phyloP scores from a whole-genome alignment of 257 asterid genomes.

The Solanum chmielewskii region DNA sequence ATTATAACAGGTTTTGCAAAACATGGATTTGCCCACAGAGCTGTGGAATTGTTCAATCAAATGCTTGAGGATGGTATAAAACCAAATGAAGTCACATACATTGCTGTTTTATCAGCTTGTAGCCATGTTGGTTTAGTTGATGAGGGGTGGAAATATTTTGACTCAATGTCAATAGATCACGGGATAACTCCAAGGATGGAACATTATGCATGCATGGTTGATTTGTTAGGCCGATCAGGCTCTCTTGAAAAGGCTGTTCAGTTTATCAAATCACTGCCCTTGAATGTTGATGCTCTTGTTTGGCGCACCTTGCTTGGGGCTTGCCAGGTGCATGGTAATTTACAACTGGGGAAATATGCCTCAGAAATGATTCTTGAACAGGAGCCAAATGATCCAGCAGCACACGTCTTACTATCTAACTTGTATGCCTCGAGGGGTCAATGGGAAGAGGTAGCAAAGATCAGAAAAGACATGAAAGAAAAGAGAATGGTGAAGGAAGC shows the following conservation, averaged over 20 bases:
- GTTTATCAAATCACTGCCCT: slow-evolving; percentile 61
- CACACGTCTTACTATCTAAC: slow-evolving; percentile 65
- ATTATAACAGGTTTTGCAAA: slow-evolving; percentile 85
- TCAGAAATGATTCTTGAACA: slow-evolving; percentile 58
- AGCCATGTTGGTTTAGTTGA: slow-evolving; percentile 75
- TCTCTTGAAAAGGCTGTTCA: slow-evolving; percentile 39
- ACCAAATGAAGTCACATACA: slow-evolving; percentile 85
- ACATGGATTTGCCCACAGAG: slow-evolving; percentile 57
- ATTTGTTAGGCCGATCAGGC: slow-evolving; percentile 66
- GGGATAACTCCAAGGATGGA: slow-evolving; percentile 76
- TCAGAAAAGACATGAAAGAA: slow-evolving; percentile 64
- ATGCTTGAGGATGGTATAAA: slow-evolving; percentile 50
- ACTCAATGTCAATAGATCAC: slow-evolving; percentile 42
- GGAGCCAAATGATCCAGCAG: slow-evolving; percentile 72
- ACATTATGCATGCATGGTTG: slow-evolving; percentile 91
- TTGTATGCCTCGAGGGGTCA: slow-evolving; percentile 62
- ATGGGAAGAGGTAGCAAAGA: slow-evolving; percentile 50
- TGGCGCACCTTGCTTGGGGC: slow-evolving; percentile 96
- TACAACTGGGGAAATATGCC: slow-evolving; percentile 53
- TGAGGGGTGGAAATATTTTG: slow-evolving; percentile 61
- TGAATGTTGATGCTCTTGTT: slow-evolving; percentile 52
- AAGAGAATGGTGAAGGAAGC: slow-evolving; percentile 75
- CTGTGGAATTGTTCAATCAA: slow-evolving; percentile 44
- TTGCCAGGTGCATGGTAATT: slow-evolving; percentile 53
- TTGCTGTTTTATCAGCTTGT: slow-evolving; percentile 83